phyloP scores from a whole-genome alignment of 129 eudicot species.

The Heracleum sosnowskyi region DNA sequence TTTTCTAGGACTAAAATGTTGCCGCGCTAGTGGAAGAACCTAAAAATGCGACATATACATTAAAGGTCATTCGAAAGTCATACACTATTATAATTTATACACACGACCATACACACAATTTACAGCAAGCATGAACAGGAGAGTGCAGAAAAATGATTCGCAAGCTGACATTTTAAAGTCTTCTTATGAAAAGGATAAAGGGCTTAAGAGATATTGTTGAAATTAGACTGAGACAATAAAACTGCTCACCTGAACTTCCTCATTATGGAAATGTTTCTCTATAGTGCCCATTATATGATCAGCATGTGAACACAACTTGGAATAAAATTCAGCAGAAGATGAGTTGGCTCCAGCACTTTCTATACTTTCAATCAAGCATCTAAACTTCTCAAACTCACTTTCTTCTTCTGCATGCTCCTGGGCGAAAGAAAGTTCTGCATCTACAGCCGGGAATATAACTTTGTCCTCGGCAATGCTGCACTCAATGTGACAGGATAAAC shows the following conservation, averaged over 20 bases:
- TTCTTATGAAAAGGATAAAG: not conserved
- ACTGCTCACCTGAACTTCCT: conserved; percentile 67
- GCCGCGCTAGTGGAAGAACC: conserved; percentile 98
- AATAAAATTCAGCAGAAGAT: conserved; percentile 74
- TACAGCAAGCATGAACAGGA: not conserved
- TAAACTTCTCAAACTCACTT: conserved; percentile 74
- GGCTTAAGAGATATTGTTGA: not conserved
- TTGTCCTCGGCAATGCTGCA: conserved; percentile 99
- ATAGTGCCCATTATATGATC: conserved; percentile 87
- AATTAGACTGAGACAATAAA: not conserved
- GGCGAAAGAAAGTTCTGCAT: conserved; percentile 78
- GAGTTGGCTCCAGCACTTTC: conserved; percentile 87
- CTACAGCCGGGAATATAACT: conserved; percentile 96
- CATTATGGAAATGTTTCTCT: conserved; percentile 72
- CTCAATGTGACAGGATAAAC: conserved; percentile 9
- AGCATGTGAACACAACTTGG: conserved; percentile 73
- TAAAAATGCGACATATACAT: conserved; percentile 10
- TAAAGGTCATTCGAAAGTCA: conserved; percentile 1
- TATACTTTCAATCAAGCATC: conserved; percentile 81
- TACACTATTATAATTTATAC: not conserved
- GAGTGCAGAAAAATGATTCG: not conserved
- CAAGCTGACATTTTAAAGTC: not conserved
- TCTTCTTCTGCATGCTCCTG: conserved; percentile 99
- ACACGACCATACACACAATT: not conserved
- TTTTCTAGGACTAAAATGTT: conserved; percentile 63